Evolutionary conservation across 805 yeast genomes (phyloP).

Genomic region (Lipomyces chichibuensis): DNA sequence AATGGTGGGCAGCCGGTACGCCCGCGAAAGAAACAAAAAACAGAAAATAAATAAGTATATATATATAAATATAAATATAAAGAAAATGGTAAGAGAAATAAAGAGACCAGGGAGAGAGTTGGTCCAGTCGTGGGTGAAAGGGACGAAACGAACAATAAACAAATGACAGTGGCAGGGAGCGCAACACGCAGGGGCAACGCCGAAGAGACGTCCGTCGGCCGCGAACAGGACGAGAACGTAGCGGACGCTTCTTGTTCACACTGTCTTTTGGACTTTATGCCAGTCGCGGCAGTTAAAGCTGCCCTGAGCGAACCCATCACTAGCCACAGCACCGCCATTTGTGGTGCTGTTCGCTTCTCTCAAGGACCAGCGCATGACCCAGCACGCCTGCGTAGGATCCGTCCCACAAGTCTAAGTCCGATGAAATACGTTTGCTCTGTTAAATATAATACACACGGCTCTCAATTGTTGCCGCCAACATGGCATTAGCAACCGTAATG

Average conservation of each 20-base stretch:
- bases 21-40: background rate
- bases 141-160: background rate
- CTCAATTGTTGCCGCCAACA: background rate
- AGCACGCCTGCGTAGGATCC: background rate
- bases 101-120: background rate
- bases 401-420: background rate
- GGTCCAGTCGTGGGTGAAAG: background rate
- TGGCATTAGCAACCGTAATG: background rate
- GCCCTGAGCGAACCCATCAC: background rate
- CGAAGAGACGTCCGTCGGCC: background rate
- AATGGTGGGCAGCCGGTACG: background rate
- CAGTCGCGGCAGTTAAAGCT: background rate
- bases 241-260: background rate
- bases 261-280: background rate
- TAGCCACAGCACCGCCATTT: background rate
- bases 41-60: background rate
- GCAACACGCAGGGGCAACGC: background rate
- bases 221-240: background rate
- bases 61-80: background rate
- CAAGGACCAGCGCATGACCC: background rate
- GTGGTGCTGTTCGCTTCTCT: too few species aligned
- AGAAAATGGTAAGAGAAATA: background rate
- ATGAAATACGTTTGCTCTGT: background rate
- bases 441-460: background rate
- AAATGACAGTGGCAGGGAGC: background rate